Base-by-base conservation (phyloP, 2,329 filamentous ascomycete species). In the Orbilia blumenaviensis region DNA sequence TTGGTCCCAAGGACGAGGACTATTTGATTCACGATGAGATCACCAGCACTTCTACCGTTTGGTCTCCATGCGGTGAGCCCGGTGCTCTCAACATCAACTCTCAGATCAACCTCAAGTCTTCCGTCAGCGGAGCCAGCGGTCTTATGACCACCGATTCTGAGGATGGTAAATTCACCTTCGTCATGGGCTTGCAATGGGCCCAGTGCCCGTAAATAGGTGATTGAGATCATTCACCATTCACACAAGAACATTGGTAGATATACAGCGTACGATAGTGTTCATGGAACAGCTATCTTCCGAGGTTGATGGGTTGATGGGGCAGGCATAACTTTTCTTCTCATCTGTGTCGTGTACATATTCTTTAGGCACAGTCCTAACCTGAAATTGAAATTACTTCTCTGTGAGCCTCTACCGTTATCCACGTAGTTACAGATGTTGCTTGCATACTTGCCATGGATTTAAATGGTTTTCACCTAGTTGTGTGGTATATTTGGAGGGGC, bases 21-120 rank as follows among this genome's bases (percentile, higher is more conserved):
- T 87, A 86, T 81, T 80, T 81, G 77, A 84, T 85, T 80, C 82
- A 83, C 48, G 85, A 86, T 78, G 79, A 82, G 62, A 83, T 86
- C 68, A 82, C 83, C 54, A 83, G 83, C 79, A 83, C 84, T 50
- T 85, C 84, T 34, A 82, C 83, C 38, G 84, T 87, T 74, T 87
- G 86, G 86, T 86, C 85, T 42, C 85, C 85, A 6, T 87, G 86
- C 81, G 85, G 86, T 63, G 80, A 82, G 27, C 82, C 84, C 38
- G 85, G 84, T 66, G 81, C 85, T 68, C 83, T 87, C 78, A 87
- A 87, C 81, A 85, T 87, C 83, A 86, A 87, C 82, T 86, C 85
- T 18, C 84, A 86, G 79, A 82, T 85, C 78, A 84, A 84, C 77
- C 80, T 86, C 71, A 82, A 81, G 8, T 79, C 78, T 73, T 79